Conservation (phyloP, 768 basidiomycete genomes). For the Tephrocybe rancida region DNA sequence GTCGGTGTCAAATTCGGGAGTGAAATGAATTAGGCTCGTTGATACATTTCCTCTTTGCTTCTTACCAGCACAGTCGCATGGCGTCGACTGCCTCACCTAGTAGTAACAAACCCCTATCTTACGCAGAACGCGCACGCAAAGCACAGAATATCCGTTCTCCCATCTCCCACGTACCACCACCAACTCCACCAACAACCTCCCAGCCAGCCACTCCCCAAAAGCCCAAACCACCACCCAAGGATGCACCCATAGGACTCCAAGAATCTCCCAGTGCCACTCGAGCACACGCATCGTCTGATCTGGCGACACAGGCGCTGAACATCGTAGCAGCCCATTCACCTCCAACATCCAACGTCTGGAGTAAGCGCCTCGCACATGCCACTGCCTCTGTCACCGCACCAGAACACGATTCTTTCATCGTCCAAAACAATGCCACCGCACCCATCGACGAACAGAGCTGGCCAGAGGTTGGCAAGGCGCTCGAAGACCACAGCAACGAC, state of each 20-base stretch:
- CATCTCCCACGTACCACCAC: conserved; percentile 17
- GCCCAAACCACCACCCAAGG: background rate
- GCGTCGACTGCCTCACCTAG: background rate
- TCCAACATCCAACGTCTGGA: conserved; percentile 31
- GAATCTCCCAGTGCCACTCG: conserved; percentile 2
- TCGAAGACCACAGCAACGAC: conserved; percentile 7
- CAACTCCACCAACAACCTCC: conserved; percentile 7
- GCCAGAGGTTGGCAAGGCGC: conserved; percentile 46
- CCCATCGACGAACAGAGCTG: conserved; percentile 40
- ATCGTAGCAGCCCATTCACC: conserved; percentile 21
- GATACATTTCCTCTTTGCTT: no score
- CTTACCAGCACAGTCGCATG: no score
- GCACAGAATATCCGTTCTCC: conserved; percentile 39
- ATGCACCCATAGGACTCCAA: no score
- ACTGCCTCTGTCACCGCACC: conserved; percentile 18
- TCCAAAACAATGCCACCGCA: conserved; percentile 31
- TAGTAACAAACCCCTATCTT: conserved; percentile 50
- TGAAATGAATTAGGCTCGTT: no score
- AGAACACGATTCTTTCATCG: conserved; percentile 48
- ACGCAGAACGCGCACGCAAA: conserved; percentile 57
- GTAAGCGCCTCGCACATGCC: conserved; percentile 28
- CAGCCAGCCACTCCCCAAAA: background rate
- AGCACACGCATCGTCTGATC: conserved; percentile 13
- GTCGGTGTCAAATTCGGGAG: no score
- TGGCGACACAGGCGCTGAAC: conserved; percentile 19